Evolutionary conservation across 1,139 yeast species (phyloP), one percentile per base, ranked within the genome.

Genomic region (Blastobotrys buckinghamii): DNA sequence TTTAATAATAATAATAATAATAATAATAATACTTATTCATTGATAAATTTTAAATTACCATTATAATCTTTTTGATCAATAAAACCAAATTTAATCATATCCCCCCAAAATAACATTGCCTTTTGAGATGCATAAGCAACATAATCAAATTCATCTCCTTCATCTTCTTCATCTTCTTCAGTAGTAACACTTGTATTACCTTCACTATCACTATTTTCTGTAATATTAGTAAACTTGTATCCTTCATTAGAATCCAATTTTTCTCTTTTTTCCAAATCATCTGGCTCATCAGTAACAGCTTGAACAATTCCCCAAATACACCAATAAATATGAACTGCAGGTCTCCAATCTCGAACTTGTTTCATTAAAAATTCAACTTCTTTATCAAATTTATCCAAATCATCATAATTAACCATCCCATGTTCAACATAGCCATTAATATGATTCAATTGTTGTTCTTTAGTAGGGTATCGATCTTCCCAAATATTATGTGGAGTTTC

Each of bases 221-320:
- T 13, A 7, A 37, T 41, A 13, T 22, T 19, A 20, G 20, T 32
- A 44, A 64, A 61, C 34, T 54, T 55, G 55, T 67, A 67, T 16
- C 68, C 69, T 36, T 54, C 53, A 19, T 54, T 55, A 16, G 35
- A 19, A 34, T 58, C 60, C 39, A 50, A 46, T 26, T 60, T 55
- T 43, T 65, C 63, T 27, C 69, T 56, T 29, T 48, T 45, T 38
- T 50, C 47, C 22, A 50, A 24, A 32, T 59, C 56, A 38, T 58
- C 53, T 8, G 50, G 56, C 7, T 56, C 61, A 44, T 66, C 69
- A 6, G 58, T 50, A 4, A 66, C 69, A 3, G 73, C 69, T 66
- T 86, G 95, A 40, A 92, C 78, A 48, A 92, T 74, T 0, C 96
- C 97, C 98, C 98, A 92, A 26, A 89, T 64, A 26, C 84, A 76